phyloP scores from a whole-genome alignment of 306 rosid genomes.

The Trifolium dubium region DNA sequence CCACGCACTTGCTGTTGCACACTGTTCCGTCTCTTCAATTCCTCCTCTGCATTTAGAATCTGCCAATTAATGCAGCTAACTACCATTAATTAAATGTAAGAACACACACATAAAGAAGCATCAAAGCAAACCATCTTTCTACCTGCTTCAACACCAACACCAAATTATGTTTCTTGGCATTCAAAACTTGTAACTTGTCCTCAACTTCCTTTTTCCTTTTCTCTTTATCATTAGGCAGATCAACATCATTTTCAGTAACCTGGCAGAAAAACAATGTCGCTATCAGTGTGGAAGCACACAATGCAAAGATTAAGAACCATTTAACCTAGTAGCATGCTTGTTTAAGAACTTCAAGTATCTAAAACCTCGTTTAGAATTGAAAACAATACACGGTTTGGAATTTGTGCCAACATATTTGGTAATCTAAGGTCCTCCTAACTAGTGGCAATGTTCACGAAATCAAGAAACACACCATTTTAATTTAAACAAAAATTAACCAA shows the following conservation, averaged over 20 bases:
- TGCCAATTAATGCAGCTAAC: constrained; percentile 47
- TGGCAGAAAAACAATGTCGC: constrained; percentile 36
- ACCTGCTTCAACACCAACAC: constrained; percentile 95
- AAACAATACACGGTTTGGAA: too few species aligned
- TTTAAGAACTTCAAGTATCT: neutral
- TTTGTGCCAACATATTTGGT: too few species aligned
- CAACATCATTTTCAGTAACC: constrained; percentile 56
- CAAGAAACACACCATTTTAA: too few species aligned
- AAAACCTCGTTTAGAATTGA: neutral
- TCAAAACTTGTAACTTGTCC: constrained; percentile 75
- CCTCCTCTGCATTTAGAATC: constrained; percentile 95
- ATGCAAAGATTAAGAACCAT: neutral
- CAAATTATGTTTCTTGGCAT: constrained; percentile 77
- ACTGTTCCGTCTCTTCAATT: constrained; percentile 69
- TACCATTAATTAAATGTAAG: constrained; percentile 13
- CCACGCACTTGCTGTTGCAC: constrained; percentile 57
- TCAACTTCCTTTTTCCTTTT: constrained; percentile 81
- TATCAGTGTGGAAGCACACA: constrained; percentile 1
- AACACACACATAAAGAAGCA: constrained; percentile 11
- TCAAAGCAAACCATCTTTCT: constrained; percentile 16
- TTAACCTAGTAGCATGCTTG: neutral
- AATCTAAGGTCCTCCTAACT: too few species aligned
- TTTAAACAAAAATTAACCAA: too few species aligned
- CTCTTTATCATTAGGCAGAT: constrained; percentile 48
- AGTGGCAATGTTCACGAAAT: too few species aligned